Evolutionary conservation across 1,139 yeast genomes (phyloP), one percentile per base, ranked within the genome.

Genomic region (Yamadazyma spencermartinsiae): DNA sequence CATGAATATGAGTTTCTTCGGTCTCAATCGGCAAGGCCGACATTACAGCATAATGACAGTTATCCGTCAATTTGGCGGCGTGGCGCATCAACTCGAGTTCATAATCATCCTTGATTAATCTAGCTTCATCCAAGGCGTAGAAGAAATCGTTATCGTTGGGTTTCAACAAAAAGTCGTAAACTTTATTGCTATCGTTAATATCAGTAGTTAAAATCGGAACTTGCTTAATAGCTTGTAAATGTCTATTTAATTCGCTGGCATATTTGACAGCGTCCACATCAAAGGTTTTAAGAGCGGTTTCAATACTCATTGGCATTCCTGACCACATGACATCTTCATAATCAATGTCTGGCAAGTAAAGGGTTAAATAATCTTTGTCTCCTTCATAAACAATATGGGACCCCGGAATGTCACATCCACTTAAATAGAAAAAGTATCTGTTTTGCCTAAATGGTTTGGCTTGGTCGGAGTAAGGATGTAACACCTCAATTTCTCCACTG

Each of bases 291-390:
- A 61, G 42, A 0, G 97, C 96, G 16, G 83, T 80, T 37, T 82
- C 80, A n/a, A 72, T 52, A 29, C 79, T 67, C 38, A 87, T 48
- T 2, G 98, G 98, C 62, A 84, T 58, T 0, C 98, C 98, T 41
- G 94, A 82, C 98, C 98, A 92, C 90, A 92, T 86, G 35, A 92
- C 86, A 56, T 87, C 96, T 34, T 92, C 98, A 37, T 76, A 65
- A 56, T 89, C 96, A 35, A 90, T 72, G 41, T 85, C 76, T 2
- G 98, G 97, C 38, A 92, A 69, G 55, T 85, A 90, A 33, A 90
- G 66, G 0, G 81, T 79, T 48, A 88, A 71, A 39, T 76, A 69
- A 39, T 84, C 88, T 14, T 61, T 49, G 3, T 53, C 53, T 19
- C 82, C 58, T 33, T 79, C 68, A 55, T 78, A 92, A 19, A 85